Conservation (phyloP, 2,329 filamentous ascomycete genomes). For the Penicillium psychrosexuale region DNA sequence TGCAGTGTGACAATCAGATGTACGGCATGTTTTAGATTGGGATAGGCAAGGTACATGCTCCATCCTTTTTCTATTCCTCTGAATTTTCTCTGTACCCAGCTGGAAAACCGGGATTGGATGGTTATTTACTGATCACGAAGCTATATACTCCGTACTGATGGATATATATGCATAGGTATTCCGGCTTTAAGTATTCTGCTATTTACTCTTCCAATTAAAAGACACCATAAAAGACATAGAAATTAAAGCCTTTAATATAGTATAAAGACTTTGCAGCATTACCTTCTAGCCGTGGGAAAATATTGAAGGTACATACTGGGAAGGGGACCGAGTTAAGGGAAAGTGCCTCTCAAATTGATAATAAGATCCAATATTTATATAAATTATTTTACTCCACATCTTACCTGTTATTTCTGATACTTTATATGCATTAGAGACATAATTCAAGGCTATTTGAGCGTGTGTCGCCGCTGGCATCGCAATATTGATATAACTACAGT, state of each 20-base stretch:
- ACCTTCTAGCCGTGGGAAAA: background rate
- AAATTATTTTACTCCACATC: background rate
- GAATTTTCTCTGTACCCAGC: too few species aligned
- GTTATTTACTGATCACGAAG: background rate
- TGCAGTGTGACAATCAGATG: background rate
- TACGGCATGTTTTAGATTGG: background rate
- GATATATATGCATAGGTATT: background rate
- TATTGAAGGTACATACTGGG: background rate
- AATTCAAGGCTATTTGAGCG: background rate
- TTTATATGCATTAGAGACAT: background rate
- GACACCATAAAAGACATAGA: background rate
- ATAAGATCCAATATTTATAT: background rate
- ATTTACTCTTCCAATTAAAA: background rate
- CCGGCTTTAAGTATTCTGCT: background rate
- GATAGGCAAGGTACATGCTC: background rate
- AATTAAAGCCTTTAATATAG: background rate
- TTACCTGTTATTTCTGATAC: background rate
- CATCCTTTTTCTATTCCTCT: background rate
- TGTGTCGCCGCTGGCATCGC: background rate
- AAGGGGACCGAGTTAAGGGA: background rate
- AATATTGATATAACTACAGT: background rate
- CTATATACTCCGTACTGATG: background rate
- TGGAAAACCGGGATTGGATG: background rate
- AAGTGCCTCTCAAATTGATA: background rate
- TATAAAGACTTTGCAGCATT: background rate